Evolutionary conservation across 305 asterid genomes (phyloP), one percentile per base, ranked within the genome.

Genomic region (Rubia tinctorum): DNA sequence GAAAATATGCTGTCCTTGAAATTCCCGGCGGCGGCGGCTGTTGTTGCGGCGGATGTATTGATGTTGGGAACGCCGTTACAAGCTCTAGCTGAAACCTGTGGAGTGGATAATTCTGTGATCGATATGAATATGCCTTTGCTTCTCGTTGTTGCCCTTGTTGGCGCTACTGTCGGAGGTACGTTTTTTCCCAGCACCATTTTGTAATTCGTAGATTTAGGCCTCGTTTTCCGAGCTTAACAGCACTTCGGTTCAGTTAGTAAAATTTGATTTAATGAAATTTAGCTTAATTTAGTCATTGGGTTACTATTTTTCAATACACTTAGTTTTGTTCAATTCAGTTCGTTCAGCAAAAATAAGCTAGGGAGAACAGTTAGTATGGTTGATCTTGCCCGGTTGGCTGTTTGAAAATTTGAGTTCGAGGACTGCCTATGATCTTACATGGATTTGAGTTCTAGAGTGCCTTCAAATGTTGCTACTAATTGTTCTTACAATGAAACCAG

Each of bases 101-200:
- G 81, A 82, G 80, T 85, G 61, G 80, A 81, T 45, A 81, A 79
- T 65, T 84, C 93, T 22, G 71, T 79, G 20, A 72, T 84, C 68
- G 69, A 85, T 78, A 88, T 88, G 96, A 75, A 86, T 79, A 88
- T 88, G 96, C 95, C 96, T 0, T 77, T 90, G 89, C 83, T 90
- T 74, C 90, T 90, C 64, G 63, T 86, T 39, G 90, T 90, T 80
- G 83, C 96, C 76, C 88, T 90, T 53, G 15, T 88, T 37, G 96
- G 96, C 69, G 95, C 96, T 70, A 85, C 96, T 0, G 96, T 90
- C 23, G 96, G 96, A 81, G 95, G 96, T 90, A 82, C 37, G 78
- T 71, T 55, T 45, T 79, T 67, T 58, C 10, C 40, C 67, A 8
- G 53, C 66, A 22, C 25, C 44, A 49, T n/a, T 69, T 66, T 23